These are phyloP conservation scores for Papiliotrema flavescens DNA, from an alignment of 1,284 basidiomycete species.

Conservation along the genomic window DNA sequence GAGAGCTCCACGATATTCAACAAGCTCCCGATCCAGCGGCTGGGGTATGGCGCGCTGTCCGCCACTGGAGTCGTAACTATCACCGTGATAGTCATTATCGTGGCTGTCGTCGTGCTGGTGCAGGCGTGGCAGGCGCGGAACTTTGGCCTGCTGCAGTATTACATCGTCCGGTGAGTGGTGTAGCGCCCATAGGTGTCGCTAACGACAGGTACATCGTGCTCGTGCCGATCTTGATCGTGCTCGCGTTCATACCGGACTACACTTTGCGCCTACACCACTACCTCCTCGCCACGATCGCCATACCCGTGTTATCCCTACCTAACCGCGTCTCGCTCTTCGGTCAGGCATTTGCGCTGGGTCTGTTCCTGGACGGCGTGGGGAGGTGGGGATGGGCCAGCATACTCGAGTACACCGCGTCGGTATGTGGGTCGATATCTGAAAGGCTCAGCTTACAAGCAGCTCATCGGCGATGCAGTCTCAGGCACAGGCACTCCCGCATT, in stretches of 20 bases:
- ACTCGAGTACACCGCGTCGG: slow-evolving; percentile 30
- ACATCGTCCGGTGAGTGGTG: slow-evolving; percentile 28
- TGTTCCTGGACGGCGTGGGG: slow-evolving; percentile 43
- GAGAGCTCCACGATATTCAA: slow-evolving; percentile 41
- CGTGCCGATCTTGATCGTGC: slow-evolving; percentile 34
- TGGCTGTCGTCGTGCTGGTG: slow-evolving; percentile 25
- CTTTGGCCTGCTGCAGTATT: slow-evolving; percentile 35
- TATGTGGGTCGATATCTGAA: slow-evolving; percentile 8
- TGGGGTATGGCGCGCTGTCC: slow-evolving; percentile 35
- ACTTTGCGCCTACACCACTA: slow-evolving; percentile 43
- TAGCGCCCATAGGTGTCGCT: neutral
- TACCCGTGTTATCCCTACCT: slow-evolving; percentile 38
- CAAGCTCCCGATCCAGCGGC: slow-evolving; percentile 33
- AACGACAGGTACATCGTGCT: slow-evolving; percentile 34
- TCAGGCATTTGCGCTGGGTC: slow-evolving; percentile 38
- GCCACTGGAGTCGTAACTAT: slow-evolving; percentile 29
- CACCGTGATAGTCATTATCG: slow-evolving; percentile 25
- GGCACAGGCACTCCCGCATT: slow-evolving; percentile 17
- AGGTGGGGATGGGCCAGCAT: slow-evolving; percentile 45
- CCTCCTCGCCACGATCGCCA: slow-evolving; percentile 28
- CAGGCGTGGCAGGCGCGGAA: slow-evolving; percentile 35
- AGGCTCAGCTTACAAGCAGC: slow-evolving; percentile 8
- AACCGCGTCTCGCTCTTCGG: slow-evolving; percentile 36
- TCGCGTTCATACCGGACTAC: slow-evolving; percentile 33
- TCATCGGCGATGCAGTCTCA: slow-evolving; percentile 22